These are phyloP conservation scores for Exserohilum rostratum DNA, from an alignment of 2,329 filamentous ascomycete genomes.

Conservation along the genomic window DNA sequence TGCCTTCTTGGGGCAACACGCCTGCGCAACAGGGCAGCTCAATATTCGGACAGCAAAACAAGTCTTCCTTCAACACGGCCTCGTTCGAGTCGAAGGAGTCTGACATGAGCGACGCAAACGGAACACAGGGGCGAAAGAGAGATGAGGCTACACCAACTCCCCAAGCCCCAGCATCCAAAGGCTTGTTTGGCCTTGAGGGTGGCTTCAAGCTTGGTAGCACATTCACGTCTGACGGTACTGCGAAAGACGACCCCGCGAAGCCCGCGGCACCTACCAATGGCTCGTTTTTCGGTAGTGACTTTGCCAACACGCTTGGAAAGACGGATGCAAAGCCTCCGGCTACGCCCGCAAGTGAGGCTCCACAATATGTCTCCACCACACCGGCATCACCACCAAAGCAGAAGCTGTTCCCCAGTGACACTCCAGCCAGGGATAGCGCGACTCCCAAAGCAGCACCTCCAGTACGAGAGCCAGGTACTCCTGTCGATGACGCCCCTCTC, in stretches of 20 bases:
- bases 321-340: constrained; percentile 32
- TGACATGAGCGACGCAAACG: constrained; percentile 37
- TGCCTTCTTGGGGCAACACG: constrained; percentile 43
- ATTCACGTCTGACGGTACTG: constrained; percentile 68
- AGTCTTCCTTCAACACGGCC: constrained; percentile 37
- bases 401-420: constrained; percentile 28
- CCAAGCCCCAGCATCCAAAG: constrained; percentile 31
- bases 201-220: constrained; percentile 72
- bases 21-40: constrained; percentile 37
- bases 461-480: constrained; percentile 29
- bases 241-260: constrained; percentile 65
- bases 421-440: constrained; percentile 22
- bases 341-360: constrained; percentile 48
- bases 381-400: constrained; percentile 41
- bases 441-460: constrained; percentile 44
- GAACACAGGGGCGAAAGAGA: constrained; percentile 29
- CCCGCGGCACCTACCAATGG: constrained; percentile 52
- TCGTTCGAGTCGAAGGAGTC: constrained; percentile 41
- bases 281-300: constrained; percentile 66
- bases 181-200: constrained; percentile 41
- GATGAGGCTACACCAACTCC: constrained; percentile 47
- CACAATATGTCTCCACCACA: constrained; percentile 48
- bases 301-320: constrained; percentile 64
- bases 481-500: constrained; percentile 46
- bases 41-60: constrained; percentile 34